Evolutionary conservation across 2,329 filamentous ascomycete genomes (phyloP), one percentile per base, ranked within the genome.

Genomic region (Alternaria rosae): DNA sequence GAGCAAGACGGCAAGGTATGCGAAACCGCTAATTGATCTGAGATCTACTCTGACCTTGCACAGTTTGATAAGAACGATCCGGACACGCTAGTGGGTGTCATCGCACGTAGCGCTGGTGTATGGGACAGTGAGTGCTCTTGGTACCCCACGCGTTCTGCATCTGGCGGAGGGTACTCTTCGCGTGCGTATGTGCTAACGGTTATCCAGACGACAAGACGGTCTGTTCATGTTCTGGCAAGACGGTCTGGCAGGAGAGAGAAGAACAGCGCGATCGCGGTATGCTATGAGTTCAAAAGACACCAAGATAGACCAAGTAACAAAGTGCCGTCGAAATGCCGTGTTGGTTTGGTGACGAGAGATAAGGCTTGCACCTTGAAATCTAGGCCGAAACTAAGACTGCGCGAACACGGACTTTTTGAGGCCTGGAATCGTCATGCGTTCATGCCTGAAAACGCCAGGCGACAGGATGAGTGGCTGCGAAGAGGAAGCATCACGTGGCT

Each of bases 151-250:
- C 47, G 51, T 50, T 57, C 52, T 52, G 35, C 28, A 21, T 41
- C 5, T 41, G 12, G 38, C 32, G 25, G 10, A 12, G 28, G 54
- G 48, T 44, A 30, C 48, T 26, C 20, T 56, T 28, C 7, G 23
- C 20, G 28, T 20, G 26, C 21, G 30, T 20, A 17, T 35, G 23
- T 54, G 54, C 58, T 65, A 48, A 61, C 35, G 21, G 50, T 20
- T 32, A 13, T 35, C 23, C 50, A 72, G 70, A 99, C 73, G 93
- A 97, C 78, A 99, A 98, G 86, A 97, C 92, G 47, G 94, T 99
- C 6, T 99, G 95, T 79, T 97, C 93, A 50, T 99, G 95, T 81
- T 97, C 93, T 38, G 95, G 95, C 5, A 98, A 98, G 88, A 98
- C 94, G 59, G 88, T 99, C 11, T 99, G 95, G 95, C 92, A 99